Evolutionary conservation across 2,329 filamentous ascomycete genomes (phyloP), one percentile per base, ranked within the genome.

Genomic region (Pestalotiopsis sp.): DNA sequence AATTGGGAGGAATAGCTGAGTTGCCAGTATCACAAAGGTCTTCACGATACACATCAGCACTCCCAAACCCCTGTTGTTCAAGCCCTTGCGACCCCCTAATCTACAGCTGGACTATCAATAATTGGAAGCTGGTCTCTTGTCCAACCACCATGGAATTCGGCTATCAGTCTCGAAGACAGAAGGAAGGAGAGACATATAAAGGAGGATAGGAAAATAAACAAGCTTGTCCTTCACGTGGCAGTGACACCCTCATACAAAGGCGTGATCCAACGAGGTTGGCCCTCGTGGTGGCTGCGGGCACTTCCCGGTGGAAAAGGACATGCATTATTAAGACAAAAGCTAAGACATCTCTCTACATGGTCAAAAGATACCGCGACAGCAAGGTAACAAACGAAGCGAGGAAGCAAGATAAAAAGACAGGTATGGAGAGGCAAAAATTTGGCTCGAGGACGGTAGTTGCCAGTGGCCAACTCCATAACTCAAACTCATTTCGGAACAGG

Each of bases 181-280:
- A 52, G 44, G 44, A 22, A 52, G 20, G 44, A 52, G 44, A 52
- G 44, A 52, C 44, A 52, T 52, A 52, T 52, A 52, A 52, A 52
- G 44, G 44, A 52, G 44, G 20, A 52, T 52, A 52, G 44, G 44
- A 39, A 55, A 39, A 48, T 55, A 61, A 67, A 35, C 65, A 40
- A 57, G 67, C 68, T 60, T 71, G 66, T 60, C 62, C 56, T 67
- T 68, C 72, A 73, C 71, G 70, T 72, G 72, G 71, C 68, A 71
- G 70, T 72, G 72, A 71, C 68, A 71, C 40, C 56, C 67, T 52
- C 11, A 35, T 61, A 35, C 58, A 39, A 60, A 52, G 40, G 58
- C 58, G 58, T 61, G 58, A 30, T 61, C 9, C 24, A 39, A 52
- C 44, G 44, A 52, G 44, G 44, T 68, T 68, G 72, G 58, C 20